phyloP scores from a whole-genome alignment of 169 alveolate species.

The Eimeria falciformis region DNA sequence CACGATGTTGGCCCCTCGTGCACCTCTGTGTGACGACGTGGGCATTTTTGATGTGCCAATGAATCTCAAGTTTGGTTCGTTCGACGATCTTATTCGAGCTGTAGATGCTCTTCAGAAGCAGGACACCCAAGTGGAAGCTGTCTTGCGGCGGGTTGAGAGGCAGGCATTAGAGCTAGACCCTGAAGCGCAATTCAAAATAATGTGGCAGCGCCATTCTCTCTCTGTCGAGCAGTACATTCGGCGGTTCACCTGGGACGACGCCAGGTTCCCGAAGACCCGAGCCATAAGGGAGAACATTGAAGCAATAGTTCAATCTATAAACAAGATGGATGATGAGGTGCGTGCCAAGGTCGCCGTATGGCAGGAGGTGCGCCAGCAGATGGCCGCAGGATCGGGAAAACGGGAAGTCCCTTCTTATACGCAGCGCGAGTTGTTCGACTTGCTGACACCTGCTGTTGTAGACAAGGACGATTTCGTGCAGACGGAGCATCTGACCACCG shows the following conservation, averaged over 20 bases:
- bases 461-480: conserved; percentile 81
- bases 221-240: conserved; percentile 84
- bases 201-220: conserved; percentile 72
- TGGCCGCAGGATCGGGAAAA: not conserved
- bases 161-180: conserved; percentile 81
- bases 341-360: conserved; percentile 83
- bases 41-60: conserved; percentile 83
- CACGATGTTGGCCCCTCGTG: conserved; percentile 1
- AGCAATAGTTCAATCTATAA: conserved; percentile 82
- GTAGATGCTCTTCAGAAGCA: conserved; percentile 84
- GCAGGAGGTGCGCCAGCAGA: conserved; percentile 81
- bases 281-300: conserved; percentile 84
- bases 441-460: conserved; percentile 84
- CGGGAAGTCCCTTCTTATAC: conserved; percentile 11
- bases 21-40: conserved; percentile 79
- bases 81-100: conserved; percentile 81
- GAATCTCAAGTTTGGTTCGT: conserved; percentile 84
- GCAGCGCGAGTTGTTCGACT: conserved; percentile 85
- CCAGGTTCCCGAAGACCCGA: conserved; percentile 87
- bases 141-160: conserved; percentile 83
- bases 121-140: conserved; percentile 83
- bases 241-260: conserved; percentile 89
- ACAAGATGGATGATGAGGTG: conserved; percentile 85
- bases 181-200: conserved; percentile 73
- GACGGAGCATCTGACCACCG: conserved; percentile 85